Conservation (phyloP, 192 early-diverging fungal genomes). For the Coemansia asiatica region DNA sequence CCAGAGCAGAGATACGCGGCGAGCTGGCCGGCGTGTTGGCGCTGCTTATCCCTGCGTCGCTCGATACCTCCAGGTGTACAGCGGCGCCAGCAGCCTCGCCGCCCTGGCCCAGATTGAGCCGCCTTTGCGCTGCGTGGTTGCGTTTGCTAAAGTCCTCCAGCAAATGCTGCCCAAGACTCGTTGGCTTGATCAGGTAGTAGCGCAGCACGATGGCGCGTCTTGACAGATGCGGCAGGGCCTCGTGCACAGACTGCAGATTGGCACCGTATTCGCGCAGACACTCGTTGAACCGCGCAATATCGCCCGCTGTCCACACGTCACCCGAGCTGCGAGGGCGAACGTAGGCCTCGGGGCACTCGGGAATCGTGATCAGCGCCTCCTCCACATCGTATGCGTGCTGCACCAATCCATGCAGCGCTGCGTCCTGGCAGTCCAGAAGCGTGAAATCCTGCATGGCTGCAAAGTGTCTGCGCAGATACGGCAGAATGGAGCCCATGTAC, state of each 20-base stretch:
- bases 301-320: constrained; percentile 59
- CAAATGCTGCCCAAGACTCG: constrained; percentile 59
- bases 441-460: constrained; percentile 41
- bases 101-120: constrained; percentile 37
- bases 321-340: constrained; percentile 56
- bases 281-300: constrained; percentile 62
- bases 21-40: constrained; percentile 38
- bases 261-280: constrained; percentile 63
- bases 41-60: constrained; percentile 32
- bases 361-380: constrained; percentile 58
- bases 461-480: constrained; percentile 43
- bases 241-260: constrained; percentile 63
- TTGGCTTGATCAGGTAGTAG: constrained; percentile 64
- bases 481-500: constrained; percentile 51
- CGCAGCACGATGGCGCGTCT: constrained; percentile 60
- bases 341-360: constrained; percentile 43
- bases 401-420: constrained; percentile 59
- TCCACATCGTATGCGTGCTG: constrained; percentile 58
- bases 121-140: constrained; percentile 42
- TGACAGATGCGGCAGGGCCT: constrained; percentile 49
- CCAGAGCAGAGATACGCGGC: constrained; percentile 10
- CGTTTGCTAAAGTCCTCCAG: constrained; percentile 65
- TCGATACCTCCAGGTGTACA: constrained; percentile 35
- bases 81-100: constrained; percentile 41
- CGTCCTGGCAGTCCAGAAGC: constrained; percentile 64